phyloP scores from a whole-genome alignment of 176 grass and related monocot genomes.

The Eleusine coracana region DNA sequence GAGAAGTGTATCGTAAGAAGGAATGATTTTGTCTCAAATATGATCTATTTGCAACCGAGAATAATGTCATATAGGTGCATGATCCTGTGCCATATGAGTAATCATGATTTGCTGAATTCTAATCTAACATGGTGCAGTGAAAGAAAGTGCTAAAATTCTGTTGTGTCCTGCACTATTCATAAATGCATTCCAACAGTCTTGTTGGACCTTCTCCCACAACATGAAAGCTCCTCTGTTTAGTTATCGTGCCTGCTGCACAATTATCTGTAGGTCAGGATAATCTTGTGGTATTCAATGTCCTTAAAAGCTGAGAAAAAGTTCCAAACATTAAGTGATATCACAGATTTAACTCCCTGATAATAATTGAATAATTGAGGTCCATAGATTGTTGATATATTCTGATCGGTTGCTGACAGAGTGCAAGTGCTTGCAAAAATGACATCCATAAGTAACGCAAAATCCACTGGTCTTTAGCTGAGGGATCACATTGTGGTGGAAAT shows the following conservation, averaged over 20 bases:
- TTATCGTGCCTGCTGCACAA: constrained; percentile 13
- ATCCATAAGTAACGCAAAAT: not conserved
- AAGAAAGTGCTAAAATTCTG: too few relatives aligned
- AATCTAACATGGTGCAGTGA: too few relatives aligned
- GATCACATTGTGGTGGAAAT: not conserved
- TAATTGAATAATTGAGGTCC: not conserved
- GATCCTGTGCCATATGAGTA: too few relatives aligned
- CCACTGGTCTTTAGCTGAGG: not conserved
- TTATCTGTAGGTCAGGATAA: constrained; percentile 10
- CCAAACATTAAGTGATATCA: not conserved
- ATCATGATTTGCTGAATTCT: too few relatives aligned
- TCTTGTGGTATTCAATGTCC: not conserved
- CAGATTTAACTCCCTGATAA: not conserved
- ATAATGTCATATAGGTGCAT: too few relatives aligned
- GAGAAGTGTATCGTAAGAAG: too few relatives aligned
- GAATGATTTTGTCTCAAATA: too few relatives aligned
- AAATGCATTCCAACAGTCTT: not conserved
- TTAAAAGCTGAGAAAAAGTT: not conserved
- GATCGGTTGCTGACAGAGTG: not conserved
- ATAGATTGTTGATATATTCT: constrained; percentile 14
- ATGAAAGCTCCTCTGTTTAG: constrained; percentile 23
- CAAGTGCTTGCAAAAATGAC: not conserved
- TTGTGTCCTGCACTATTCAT: too few relatives aligned
- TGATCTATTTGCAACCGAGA: too few relatives aligned
- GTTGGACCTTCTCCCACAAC: constrained; percentile 11